Conservation (phyloP, 352 stramenopile species). For the Phytophthora idaei region DNA sequence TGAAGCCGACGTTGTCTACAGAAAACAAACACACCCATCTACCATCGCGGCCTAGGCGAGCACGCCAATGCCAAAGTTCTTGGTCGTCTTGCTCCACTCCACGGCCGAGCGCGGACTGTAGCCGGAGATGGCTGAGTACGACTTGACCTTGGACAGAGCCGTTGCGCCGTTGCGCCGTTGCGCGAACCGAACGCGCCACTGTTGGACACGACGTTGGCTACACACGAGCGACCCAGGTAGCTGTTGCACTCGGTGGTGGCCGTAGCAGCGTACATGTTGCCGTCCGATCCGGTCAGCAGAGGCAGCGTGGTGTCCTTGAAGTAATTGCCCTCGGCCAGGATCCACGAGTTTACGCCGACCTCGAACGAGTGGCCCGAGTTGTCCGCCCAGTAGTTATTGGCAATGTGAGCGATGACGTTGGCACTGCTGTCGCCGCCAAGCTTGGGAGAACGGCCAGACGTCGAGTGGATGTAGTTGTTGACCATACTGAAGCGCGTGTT, state of each 20-base stretch:
- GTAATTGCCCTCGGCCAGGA: slow-evolving; percentile 57
- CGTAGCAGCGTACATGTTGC: slow-evolving; percentile 22
- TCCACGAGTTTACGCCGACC: slow-evolving; percentile 32
- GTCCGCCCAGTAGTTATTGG: slow-evolving; percentile 50
- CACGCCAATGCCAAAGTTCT: slow-evolving; percentile 33
- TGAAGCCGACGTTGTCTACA: slow-evolving; percentile 1
- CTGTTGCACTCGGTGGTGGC: slow-evolving; percentile 23
- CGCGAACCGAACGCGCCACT: slow-evolving; percentile 23
- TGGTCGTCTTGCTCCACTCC: slow-evolving; percentile 22
- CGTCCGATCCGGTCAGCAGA: slow-evolving; percentile 8
- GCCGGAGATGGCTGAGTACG: slow-evolving; percentile 15
- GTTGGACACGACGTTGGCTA: slow-evolving; percentile 31
- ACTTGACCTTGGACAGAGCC: slow-evolving; percentile 20
- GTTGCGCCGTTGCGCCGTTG: slow-evolving; percentile 19
- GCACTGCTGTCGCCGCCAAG: slow-evolving; percentile 19
- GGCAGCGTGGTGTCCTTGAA: slow-evolving; percentile 41
- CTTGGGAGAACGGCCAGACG: slow-evolving; percentile 37
- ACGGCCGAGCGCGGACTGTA: slow-evolving; percentile 23
- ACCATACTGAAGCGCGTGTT: slow-evolving; percentile 41
- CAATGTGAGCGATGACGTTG: slow-evolving; percentile 37
- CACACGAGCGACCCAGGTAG: slow-evolving; percentile 34
- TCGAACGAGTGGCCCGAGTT: slow-evolving; percentile 52
- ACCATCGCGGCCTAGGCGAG: slow-evolving; percentile 16
- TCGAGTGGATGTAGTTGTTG: slow-evolving; percentile 44
- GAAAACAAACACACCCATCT: slow-evolving; percentile 15